Percentiles rank a stretch among this genome's conserved stretches.
Conservation (phyloP, 352 stramenopile genomes). For the Saprolegnia parasitica region DNA sequence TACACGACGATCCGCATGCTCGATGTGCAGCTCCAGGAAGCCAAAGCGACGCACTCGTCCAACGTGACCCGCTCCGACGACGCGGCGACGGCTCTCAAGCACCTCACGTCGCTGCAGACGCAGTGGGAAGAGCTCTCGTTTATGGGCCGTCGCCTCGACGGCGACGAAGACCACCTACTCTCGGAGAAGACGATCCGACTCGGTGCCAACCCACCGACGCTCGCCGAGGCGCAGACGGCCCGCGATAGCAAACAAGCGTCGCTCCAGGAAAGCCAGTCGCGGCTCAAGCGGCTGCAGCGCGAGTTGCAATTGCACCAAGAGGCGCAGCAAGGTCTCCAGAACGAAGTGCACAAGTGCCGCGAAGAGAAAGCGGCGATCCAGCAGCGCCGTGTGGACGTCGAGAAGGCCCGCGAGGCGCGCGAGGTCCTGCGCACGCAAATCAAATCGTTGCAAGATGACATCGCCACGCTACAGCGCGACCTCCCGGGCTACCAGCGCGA, state of each 20-base stretch:
- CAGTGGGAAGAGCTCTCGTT: slow-evolving; percentile 37
- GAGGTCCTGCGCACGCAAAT: slow-evolving; percentile 49
- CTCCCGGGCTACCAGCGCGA: slow-evolving; percentile 44
- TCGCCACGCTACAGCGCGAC: slow-evolving; percentile 35
- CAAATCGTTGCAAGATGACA: slow-evolving; percentile 48
- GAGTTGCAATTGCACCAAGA: slow-evolving; percentile 46
- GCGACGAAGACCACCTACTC: slow-evolving; percentile 41
- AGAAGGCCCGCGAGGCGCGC: slow-evolving; percentile 50
- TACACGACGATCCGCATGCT: slow-evolving; percentile 42
- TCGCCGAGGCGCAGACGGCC: slow-evolving; percentile 41
- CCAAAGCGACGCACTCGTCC: slow-evolving; percentile 30
- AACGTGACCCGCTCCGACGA: slow-evolving; percentile 39
- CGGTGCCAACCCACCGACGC: slow-evolving; percentile 36
- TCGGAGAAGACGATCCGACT: slow-evolving; percentile 33
- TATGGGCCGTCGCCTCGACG: slow-evolving; percentile 33
- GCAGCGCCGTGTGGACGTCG: slow-evolving; percentile 48
- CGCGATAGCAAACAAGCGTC: slow-evolving; percentile 39
- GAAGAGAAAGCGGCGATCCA: slow-evolving; percentile 53
- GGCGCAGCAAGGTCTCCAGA: slow-evolving; percentile 51
- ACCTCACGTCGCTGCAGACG: slow-evolving; percentile 37
- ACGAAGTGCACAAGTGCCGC: slow-evolving; percentile 54
- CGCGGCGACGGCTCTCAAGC: slow-evolving; percentile 33
- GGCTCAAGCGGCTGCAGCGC: neutral
- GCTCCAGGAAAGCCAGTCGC: slow-evolving; percentile 48
- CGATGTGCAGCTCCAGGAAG: slow-evolving; percentile 52